These are phyloP conservation scores for Rhizophora apiculata DNA, from an alignment of 345 rosid species.

Conservation along the genomic window DNA sequence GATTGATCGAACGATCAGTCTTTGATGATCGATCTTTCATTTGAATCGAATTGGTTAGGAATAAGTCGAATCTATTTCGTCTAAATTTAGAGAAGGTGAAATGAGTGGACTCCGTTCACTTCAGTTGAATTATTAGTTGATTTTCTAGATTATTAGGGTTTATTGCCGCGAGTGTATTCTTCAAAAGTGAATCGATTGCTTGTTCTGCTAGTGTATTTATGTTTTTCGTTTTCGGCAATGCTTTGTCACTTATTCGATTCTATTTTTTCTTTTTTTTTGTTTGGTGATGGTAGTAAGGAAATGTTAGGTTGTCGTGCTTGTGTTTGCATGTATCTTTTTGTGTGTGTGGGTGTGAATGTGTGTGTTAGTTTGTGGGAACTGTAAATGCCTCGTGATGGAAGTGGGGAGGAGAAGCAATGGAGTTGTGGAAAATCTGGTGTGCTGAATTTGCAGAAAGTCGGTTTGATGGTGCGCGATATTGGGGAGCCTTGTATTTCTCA, in stretches of 20 bases:
- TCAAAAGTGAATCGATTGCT: no score
- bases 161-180: no score
- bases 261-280: slow-evolving; percentile 2
- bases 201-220: neutral
- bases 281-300: slow-evolving; percentile 26
- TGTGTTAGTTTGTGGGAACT: slow-evolving; percentile 19
- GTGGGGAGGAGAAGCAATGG: slow-evolving; percentile 53
- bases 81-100: no score
- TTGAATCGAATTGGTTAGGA: no score
- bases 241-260: neutral
- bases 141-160: no score
- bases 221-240: neutral
- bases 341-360: slow-evolving; percentile 1
- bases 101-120: no score
- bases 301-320: slow-evolving; percentile 16
- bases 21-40: neutral
- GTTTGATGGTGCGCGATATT: slow-evolving; percentile 71
- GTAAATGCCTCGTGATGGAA: slow-evolving; percentile 65
- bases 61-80: no score
- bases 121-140: no score
- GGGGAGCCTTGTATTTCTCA: slow-evolving; percentile 83
- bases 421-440: slow-evolving; percentile 57
- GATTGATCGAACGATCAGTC: slow-evolving; percentile 12
- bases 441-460: slow-evolving; percentile 64
- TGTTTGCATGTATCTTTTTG: slow-evolving; percentile 8